Conservation (phyloP, 2,329 filamentous ascomycete genomes). For the Macrophomina phaseolina region DNA sequence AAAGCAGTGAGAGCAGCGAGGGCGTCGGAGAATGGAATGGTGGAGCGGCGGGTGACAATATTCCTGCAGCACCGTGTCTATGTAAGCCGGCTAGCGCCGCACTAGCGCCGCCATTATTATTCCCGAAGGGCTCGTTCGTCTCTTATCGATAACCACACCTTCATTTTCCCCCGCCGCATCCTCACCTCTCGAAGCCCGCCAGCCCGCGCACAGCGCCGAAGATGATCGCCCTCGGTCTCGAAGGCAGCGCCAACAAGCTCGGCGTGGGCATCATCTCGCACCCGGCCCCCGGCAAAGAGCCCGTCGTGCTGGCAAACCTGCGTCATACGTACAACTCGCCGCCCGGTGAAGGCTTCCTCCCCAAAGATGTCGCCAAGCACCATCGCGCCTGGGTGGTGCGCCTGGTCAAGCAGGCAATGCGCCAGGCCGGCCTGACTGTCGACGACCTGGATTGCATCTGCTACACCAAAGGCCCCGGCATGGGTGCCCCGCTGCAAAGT, state of each 20-base stretch:
- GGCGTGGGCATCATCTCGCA: conserved; percentile 92
- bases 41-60: conserved; percentile 19
- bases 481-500: conserved; percentile 89
- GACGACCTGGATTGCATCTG: conserved; percentile 86
- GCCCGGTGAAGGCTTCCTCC: conserved; percentile 91
- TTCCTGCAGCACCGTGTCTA: conserved; percentile 10
- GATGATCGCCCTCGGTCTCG: conserved; percentile 75
- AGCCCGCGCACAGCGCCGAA: conserved; percentile 27
- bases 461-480: conserved; percentile 94
- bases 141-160: conserved; percentile 16
- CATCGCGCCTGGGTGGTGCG: conserved; percentile 84
- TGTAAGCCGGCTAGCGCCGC: conserved; percentile 14
- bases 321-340: conserved; percentile 93
- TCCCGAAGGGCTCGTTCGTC: background rate
- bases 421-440: conserved; percentile 61
- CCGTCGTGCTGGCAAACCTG: conserved; percentile 82
- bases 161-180: background rate
- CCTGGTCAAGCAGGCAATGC: conserved; percentile 80
- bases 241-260: conserved; percentile 98
- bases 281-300: conserved; percentile 53
- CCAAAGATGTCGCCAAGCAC: conserved; percentile 93
- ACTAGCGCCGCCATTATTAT: conserved; percentile 16
- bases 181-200: background rate
- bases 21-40: background rate
- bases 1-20: background rate